Base-by-base conservation (phyloP, 257 asterid species). In the Catharanthus roseus region DNA sequence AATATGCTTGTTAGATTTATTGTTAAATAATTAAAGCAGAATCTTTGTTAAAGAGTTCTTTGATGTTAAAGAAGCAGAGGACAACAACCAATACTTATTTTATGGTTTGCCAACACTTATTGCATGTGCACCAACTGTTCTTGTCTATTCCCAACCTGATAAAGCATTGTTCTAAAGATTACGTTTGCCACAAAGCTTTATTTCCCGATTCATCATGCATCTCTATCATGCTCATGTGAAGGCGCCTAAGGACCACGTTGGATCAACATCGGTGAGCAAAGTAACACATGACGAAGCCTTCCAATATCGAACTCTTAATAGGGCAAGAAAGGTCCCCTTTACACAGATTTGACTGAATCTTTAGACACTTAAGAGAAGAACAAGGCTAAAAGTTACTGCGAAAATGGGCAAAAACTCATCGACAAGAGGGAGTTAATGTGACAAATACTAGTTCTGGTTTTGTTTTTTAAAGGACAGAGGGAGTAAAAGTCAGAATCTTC, bases 191-290 rank as follows among this genome's bases (percentile, higher is more conserved):
- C 12, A 10, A 23, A 74, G 29, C 47, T 65, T 26, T 57, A 44
- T 71, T 44, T 51, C 68, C 72, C 36, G 44, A 29, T 72, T 38
- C 39, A 68, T 71, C 53, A 72, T 41, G 54, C 69, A 62, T 82
- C 75, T 54, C 54, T 63, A 58, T 38, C 68, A 65, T 38, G 65
- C 13, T 78, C 77, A 82, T 76, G 83, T 70, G 79, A 68, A 23
- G 3, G 38, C 10, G 70, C 38, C 58, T 28, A 26, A 74, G 78
- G 78, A 66, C 75, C 76, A 69, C 73, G 68, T 74, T 69, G 18
- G 45, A 73, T 68, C 71, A 67, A 44, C 33, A 73, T 66, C 73
- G 42, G n/a, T 38, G 19, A 57, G 72, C 56, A 54, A 55, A 76
- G 29, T 21, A 61, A 41, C 78, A 71, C 76, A 81, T 62, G 77